Percentiles rank a stretch among this genome's conserved stretches.
phyloP scores from a whole-genome alignment of 495 filamentous ascomycete genomes.

The Daldinia grandis region DNA sequence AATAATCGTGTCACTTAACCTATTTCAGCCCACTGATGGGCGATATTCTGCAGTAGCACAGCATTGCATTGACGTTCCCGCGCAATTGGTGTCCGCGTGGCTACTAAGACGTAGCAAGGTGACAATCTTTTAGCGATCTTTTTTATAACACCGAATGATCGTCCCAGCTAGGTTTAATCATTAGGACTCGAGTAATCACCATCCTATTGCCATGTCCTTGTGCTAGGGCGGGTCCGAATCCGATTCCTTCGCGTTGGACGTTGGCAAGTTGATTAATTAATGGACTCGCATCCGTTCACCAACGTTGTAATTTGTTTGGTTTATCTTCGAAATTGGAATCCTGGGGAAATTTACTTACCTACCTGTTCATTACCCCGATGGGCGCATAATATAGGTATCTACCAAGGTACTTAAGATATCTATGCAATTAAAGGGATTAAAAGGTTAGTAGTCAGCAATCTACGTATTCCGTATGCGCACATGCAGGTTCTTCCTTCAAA shows the following conservation, averaged over 20 bases:
- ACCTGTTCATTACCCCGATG: not conserved
- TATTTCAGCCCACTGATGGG: not conserved
- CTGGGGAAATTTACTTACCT: not conserved
- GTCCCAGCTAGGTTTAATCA: slow-evolving; percentile 6
- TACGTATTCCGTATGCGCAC: too few relatives aligned
- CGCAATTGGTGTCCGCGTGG: slow-evolving; percentile 23
- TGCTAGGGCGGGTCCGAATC: slow-evolving; percentile 8
- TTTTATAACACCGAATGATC: slow-evolving; percentile 23
- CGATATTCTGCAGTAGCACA: slow-evolving; percentile 20
- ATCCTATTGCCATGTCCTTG: not conserved
- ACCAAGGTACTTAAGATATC: not conserved
- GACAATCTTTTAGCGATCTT: slow-evolving; percentile 6
- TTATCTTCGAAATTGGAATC: not conserved
- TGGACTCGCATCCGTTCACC: not conserved
- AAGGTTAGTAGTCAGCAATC: too few relatives aligned
- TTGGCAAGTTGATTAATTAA: not conserved
- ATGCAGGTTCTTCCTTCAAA: too few relatives aligned
- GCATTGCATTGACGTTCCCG: slow-evolving; percentile 18
- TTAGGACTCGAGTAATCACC: not conserved
- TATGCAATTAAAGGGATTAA: not conserved
- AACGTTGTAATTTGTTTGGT: not conserved
- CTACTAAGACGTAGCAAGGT: slow-evolving; percentile 1
- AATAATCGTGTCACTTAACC: slow-evolving; percentile 3
- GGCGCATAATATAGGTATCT: not conserved
- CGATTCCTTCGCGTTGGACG: slow-evolving; percentile 8